Evolutionary conservation across 2,329 filamentous ascomycete genomes (phyloP).

Genomic region (Emericellopsis cladophorae): DNA sequence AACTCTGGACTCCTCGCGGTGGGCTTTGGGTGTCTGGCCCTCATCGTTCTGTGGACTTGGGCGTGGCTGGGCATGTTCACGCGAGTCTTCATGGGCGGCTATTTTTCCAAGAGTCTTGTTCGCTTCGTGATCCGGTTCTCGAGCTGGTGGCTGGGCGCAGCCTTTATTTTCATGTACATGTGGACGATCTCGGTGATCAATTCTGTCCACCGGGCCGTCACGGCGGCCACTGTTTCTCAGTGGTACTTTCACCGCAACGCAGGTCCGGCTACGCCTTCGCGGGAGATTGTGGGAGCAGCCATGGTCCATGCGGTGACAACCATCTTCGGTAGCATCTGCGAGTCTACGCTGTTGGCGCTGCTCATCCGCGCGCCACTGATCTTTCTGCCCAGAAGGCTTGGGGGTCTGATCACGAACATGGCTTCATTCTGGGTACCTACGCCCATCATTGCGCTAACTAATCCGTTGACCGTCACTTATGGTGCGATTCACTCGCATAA

Average conservation of each 20-base stretch:
- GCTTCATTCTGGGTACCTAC: constrained; percentile 75
- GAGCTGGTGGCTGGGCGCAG: constrained; percentile 90
- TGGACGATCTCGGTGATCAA: constrained; percentile 86
- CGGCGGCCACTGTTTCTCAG: constrained; percentile 89
- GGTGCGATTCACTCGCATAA: constrained; percentile 86
- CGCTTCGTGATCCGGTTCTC: constrained; percentile 72
- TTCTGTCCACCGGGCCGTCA: constrained; percentile 80
- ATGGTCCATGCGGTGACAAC: constrained; percentile 71
- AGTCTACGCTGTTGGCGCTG: constrained; percentile 72
- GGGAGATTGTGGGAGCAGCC: constrained; percentile 72
- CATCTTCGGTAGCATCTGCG: constrained; percentile 83
- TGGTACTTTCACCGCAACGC: constrained; percentile 97
- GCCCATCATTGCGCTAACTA: constrained; percentile 74
- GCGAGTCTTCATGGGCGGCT: constrained; percentile 84
- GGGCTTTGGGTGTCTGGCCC: constrained; percentile 64
- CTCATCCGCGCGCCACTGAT: constrained; percentile 76
- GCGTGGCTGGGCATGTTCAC: constrained; percentile 95
- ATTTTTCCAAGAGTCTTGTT: constrained; percentile 51
- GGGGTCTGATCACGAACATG: constrained; percentile 54
- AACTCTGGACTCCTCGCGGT: constrained; percentile 74
- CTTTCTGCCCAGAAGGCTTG: constrained; percentile 60
- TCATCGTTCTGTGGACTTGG: constrained; percentile 87
- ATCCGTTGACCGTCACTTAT: constrained; percentile 85
- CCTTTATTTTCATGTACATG: constrained; percentile 87
- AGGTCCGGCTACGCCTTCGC: constrained; percentile 62